Base-by-base conservation (phyloP, 768 basidiomycete species). In the Rhodotorula toruloides region DNA sequence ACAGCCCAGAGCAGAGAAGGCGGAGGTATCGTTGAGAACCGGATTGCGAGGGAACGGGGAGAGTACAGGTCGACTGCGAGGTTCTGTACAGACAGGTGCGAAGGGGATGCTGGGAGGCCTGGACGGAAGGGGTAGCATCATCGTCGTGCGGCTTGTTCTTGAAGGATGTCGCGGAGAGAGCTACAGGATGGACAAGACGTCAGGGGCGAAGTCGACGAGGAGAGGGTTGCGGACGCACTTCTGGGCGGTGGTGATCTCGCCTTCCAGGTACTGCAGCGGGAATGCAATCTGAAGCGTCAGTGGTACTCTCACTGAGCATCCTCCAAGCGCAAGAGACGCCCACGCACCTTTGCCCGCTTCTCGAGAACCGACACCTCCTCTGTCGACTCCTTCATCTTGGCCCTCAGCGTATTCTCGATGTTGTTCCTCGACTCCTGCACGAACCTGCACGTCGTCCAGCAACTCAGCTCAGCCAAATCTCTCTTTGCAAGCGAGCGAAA, bases 271-370 rank as follows among this genome's bases (percentile, higher is more conserved):
- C 70, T 72, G 64, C 29, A 17, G n/a, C n/a, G n/a, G n/a, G n/a
- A n/a, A n/a, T n/a, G n/a, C 8, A 7, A 21, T 2, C 34, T 7
- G 6, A 31, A 27, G 11, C 21, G 40, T 42, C 49, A 31, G 14
- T 17, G 22, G n/a, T 36, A n/a, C 21, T 27, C 25, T 40, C 27
- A 17, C 4, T 31, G 48, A 7, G 11, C 16, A 27, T 5, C n/a
- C 14, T 7, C 10, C 29, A 3, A 25, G 4, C 32, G 10, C 22
- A 29, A 29, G 14, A 39, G 32, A 0, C 40, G 8, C 3, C 31
- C n/a, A 21, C 53, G 44, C 48, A 70, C 71, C 61, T 72, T 72
- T 10, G 61, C 68, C 64, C 69, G 69, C 61, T 72, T 72, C 31
- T 60, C 59, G 25, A 72, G 49, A 6, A 58, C 54, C 14, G 25